Percentiles rank a stretch among this genome's conserved stretches.
Conservation (phyloP, 805 yeast genomes). For the Saccharomyces eubayanus region DNA sequence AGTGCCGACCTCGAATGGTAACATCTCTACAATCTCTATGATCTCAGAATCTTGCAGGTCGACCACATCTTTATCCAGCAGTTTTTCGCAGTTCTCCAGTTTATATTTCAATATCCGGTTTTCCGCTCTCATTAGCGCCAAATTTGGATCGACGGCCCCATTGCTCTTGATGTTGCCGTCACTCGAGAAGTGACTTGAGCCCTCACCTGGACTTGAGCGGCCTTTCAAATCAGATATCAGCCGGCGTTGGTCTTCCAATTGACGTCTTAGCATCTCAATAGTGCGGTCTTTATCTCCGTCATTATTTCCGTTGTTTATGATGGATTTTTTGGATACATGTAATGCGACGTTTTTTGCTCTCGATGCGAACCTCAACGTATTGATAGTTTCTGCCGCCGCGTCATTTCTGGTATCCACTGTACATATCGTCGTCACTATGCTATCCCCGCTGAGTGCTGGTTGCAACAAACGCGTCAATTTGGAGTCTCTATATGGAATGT, state of each 20-base stretch:
- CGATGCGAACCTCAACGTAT: conserved; percentile 86
- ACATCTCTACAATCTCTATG: conserved; percentile 51
- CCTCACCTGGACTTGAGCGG: not conserved
- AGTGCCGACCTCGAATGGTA: conserved; percentile 40
- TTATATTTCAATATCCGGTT: conserved; percentile 56
- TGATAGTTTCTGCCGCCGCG: conserved; percentile 67
- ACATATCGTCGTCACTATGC: conserved; percentile 77
- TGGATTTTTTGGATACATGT: conserved; percentile 45
- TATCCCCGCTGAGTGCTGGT: conserved; percentile 83
- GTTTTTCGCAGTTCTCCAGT: conserved; percentile 58
- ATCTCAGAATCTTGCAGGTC: conserved; percentile 44
- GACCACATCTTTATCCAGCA: conserved; percentile 52
- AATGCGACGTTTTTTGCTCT: conserved; percentile 81
- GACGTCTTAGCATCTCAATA: conserved; percentile 47
- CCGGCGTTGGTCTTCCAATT: conserved; percentile 51
- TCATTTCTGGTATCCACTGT: conserved; percentile 64
- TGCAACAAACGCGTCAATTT: conserved; percentile 84
- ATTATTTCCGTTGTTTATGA: conserved; percentile 24
- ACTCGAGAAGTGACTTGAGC: conserved; percentile 6
- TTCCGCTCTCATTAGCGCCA: conserved; percentile 49
- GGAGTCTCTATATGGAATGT: conserved; percentile 89
- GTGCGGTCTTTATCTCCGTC: conserved; percentile 38
- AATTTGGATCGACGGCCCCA: conserved; percentile 23
- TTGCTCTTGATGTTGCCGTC: not conserved
- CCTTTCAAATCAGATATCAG: conserved; percentile 40